These are phyloP conservation scores for Ceratocystis ficicola DNA, from an alignment of 2,329 filamentous ascomycete species.

Conservation along the genomic window DNA sequence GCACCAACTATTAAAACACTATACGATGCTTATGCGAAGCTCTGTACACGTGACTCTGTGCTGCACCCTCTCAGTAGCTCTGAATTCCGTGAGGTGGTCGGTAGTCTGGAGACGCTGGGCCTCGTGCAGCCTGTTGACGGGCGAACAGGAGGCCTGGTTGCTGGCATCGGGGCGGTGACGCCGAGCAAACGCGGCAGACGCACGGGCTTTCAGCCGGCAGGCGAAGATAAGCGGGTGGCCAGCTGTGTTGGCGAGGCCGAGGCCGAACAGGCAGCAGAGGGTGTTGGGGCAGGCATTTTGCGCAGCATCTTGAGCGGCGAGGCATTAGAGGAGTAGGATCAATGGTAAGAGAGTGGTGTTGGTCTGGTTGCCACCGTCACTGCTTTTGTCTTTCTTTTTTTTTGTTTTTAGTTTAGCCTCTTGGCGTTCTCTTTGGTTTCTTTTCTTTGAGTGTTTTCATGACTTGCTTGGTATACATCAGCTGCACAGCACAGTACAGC, in stretches of 20 bases:
- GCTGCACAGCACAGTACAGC: background rate
- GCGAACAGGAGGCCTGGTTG: constrained; percentile 54
- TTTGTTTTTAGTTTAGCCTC: background rate
- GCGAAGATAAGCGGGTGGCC: constrained; percentile 65
- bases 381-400: background rate
- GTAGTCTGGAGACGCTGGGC: constrained; percentile 77
- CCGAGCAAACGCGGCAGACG: constrained; percentile 58
- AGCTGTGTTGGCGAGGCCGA: constrained; percentile 73
- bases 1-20: constrained; percentile 75
- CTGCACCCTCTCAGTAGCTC: constrained; percentile 80
- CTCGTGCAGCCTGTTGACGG: constrained; percentile 60
- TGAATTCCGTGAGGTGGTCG: constrained; percentile 87
- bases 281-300: constrained; percentile 48
- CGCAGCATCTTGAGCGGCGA: constrained; percentile 51
- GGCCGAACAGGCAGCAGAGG: constrained; percentile 56
- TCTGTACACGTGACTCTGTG: constrained; percentile 80
- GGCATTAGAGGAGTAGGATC: constrained; percentile 37
- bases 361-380: background rate
- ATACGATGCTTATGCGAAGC: constrained; percentile 67
- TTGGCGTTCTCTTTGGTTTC: background rate
- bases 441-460: background rate
- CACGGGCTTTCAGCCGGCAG: constrained; percentile 39
- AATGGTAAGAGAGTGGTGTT: background rate
- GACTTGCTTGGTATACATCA: too few species aligned
- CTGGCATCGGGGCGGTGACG: constrained; percentile 40